Evolutionary conservation across 495 filamentous ascomycete genomes (phyloP).

Genomic region (Penicillium antarcticum): DNA sequence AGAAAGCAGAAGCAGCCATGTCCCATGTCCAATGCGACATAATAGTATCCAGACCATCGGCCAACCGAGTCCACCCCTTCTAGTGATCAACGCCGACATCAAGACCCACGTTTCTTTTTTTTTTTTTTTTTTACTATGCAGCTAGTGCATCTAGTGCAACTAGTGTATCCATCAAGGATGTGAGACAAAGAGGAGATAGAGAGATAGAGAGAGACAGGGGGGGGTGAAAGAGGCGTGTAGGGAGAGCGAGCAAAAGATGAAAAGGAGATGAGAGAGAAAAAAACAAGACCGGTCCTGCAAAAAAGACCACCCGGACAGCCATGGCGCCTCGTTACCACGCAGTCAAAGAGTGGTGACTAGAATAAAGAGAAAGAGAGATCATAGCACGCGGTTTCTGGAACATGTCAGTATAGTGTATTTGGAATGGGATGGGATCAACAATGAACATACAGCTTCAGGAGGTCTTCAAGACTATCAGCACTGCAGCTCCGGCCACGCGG

Average conservation of each 20-base stretch:
- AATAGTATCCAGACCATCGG: conserved; percentile 7
- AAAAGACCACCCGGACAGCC: not conserved
- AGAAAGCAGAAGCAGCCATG: not conserved
- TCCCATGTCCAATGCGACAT: not conserved
- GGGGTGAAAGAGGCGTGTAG: not conserved
- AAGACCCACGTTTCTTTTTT: not conserved
- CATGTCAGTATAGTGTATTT: conserved; percentile 1
- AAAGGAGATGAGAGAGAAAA: not conserved
- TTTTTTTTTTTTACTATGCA: not conserved
- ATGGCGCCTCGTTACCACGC: conserved; percentile 13
- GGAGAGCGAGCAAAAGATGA: not conserved
- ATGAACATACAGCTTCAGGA: conserved; percentile 54
- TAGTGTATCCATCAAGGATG: not conserved
- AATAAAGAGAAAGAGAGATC: conserved; percentile 9
- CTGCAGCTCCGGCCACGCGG: conserved; percentile 62
- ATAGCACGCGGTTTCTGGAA: conserved; percentile 32
- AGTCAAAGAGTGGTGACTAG: not conserved
- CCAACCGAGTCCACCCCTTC: not conserved
- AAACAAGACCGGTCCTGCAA: conserved; percentile 1
- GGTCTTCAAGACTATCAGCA: conserved; percentile 55
- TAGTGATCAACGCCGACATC: conserved; percentile 2
- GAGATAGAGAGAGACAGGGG: not conserved
- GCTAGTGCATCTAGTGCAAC: not conserved
- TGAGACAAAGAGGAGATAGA: not conserved
- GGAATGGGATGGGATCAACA: not conserved